phyloP scores from a whole-genome alignment of 2,329 filamentous ascomycete species.

The Pyrenophora graminea region DNA sequence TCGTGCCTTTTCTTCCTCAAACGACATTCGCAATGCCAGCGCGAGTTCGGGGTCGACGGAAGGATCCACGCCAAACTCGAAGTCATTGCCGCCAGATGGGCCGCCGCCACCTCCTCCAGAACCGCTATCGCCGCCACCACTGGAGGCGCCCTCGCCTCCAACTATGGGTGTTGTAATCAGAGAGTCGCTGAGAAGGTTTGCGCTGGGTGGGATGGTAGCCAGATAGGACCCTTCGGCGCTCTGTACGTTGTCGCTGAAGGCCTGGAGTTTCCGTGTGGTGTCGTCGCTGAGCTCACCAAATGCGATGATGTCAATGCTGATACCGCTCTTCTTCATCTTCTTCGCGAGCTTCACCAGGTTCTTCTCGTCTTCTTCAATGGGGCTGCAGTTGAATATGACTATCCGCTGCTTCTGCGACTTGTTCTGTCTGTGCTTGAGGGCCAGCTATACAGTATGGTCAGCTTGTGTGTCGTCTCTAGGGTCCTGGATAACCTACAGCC shows the following conservation, averaged over 20 bases:
- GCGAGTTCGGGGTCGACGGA: slow-evolving; percentile 91
- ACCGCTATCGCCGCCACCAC: slow-evolving; percentile 58
- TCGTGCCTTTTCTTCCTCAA: slow-evolving; percentile 95
- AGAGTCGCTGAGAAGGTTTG: slow-evolving; percentile 89
- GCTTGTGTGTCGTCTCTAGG: slow-evolving; percentile 70
- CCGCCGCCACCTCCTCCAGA: slow-evolving; percentile 60
- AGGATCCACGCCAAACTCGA: slow-evolving; percentile 89
- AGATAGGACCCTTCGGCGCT: slow-evolving; percentile 86
- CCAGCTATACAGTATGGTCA: slow-evolving; percentile 64
- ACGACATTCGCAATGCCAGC: slow-evolving; percentile 92
- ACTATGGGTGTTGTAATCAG: slow-evolving; percentile 88
- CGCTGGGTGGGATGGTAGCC: slow-evolving; percentile 85
- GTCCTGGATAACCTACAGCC: slow-evolving; percentile 68
- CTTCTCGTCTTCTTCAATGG: slow-evolving; percentile 87
- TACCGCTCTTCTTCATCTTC: slow-evolving; percentile 98
- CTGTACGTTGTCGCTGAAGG: slow-evolving; percentile 93
- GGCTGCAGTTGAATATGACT: slow-evolving; percentile 94
- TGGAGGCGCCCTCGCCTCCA: slow-evolving; percentile 73
- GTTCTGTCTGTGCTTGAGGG: slow-evolving; percentile 96
- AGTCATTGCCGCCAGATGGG: slow-evolving; percentile 63
- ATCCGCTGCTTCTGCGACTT: slow-evolving; percentile 96
- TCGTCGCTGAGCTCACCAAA: slow-evolving; percentile 94
- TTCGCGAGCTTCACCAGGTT: slow-evolving; percentile 86
- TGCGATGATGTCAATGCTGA: slow-evolving; percentile 90
- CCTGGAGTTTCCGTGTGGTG: slow-evolving; percentile 83